Conservation (phyloP, 176 grass and related monocot genomes). For the Urochloa ruziziensis region DNA sequence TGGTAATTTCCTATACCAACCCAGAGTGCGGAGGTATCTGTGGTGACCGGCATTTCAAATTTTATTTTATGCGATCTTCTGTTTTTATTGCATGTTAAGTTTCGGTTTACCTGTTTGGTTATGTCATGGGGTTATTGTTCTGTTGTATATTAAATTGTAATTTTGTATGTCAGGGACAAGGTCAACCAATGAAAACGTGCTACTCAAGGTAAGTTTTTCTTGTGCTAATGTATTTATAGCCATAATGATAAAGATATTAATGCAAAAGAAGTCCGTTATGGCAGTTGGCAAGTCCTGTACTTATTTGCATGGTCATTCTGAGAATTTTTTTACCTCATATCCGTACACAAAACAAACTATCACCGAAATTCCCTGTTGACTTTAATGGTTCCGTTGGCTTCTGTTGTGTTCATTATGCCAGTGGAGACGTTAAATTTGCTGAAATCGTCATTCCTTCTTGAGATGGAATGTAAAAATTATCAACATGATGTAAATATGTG, state of each 20-base stretch:
- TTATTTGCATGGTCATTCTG: slow-evolving; percentile 11
- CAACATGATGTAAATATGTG: background rate
- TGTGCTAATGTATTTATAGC: background rate
- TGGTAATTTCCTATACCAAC: background rate
- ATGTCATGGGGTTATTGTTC: background rate
- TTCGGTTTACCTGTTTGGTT: background rate
- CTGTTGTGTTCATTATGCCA: background rate
- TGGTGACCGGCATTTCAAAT: background rate
- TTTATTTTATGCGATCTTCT: background rate
- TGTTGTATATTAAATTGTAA: slow-evolving; percentile 5
- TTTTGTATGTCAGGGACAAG: slow-evolving; percentile 46
- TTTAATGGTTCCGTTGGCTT: background rate
- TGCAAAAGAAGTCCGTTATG: background rate
- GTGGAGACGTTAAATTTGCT: background rate
- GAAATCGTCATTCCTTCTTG: background rate
- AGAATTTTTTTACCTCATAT: background rate
- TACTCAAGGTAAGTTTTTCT: slow-evolving; percentile 60
- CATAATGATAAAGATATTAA: background rate
- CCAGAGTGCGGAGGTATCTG: background rate
- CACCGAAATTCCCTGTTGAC: background rate
- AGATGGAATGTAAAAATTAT: background rate
- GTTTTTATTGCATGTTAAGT: slow-evolving; percentile 11
- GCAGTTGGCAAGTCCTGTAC: background rate
- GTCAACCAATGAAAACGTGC: slow-evolving; percentile 29
- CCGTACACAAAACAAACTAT: background rate